Evolutionary conservation across 495 filamentous ascomycete genomes (phyloP).

Genomic region (Neurospora hispaniola): DNA sequence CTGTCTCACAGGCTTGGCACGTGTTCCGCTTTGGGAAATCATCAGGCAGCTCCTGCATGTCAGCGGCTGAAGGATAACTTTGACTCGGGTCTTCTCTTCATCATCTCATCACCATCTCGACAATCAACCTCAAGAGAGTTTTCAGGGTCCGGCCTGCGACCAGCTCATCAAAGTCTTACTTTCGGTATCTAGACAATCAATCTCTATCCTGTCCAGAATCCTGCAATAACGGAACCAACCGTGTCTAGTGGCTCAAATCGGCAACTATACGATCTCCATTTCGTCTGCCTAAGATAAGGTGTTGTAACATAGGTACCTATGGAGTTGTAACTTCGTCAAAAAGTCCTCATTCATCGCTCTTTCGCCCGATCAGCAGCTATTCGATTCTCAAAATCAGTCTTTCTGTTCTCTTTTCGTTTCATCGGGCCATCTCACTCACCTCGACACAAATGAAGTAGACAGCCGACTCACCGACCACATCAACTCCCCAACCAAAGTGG

Average conservation of each 20-base stretch:
- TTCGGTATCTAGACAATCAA: not conserved
- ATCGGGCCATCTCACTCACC: not conserved
- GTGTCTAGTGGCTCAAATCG: not conserved
- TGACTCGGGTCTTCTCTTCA: not conserved
- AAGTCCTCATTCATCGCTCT: not conserved
- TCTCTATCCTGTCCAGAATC: not conserved
- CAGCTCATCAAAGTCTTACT: not conserved
- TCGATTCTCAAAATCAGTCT: not conserved
- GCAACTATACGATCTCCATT: not conserved
- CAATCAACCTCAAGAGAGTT: not conserved
- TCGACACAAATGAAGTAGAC: not conserved
- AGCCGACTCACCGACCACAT: not conserved
- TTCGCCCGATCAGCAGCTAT: not conserved
- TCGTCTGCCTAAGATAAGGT: not conserved
- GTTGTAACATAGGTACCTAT: not conserved
- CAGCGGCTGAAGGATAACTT: not conserved
- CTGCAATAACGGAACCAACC: not conserved
- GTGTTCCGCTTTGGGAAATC: not conserved
- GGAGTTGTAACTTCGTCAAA: not conserved
- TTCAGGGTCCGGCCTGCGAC: not conserved
- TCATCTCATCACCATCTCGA: not conserved
- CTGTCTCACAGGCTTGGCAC: not conserved
- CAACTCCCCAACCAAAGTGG: not conserved
- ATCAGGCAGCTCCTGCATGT: not conserved
- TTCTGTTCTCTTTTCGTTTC: not conserved